These are phyloP conservation scores for Penicillium sp. DNA, from an alignment of 2,329 filamentous ascomycete species.

Conservation along the genomic window DNA sequence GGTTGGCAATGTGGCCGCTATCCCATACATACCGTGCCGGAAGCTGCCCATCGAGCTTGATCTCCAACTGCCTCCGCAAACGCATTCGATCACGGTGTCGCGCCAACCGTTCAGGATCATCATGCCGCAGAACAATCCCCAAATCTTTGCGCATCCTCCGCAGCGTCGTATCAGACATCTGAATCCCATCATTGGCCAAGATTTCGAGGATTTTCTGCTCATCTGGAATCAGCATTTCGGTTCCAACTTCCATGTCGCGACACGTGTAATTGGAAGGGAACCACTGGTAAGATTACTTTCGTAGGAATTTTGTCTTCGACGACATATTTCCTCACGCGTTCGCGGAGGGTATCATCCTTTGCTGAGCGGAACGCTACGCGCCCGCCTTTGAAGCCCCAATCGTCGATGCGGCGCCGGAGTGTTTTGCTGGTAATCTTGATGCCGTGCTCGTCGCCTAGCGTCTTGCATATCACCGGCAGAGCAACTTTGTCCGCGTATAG, in stretches of 20 bases:
- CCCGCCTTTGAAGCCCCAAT: neutral
- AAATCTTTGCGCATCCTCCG: neutral
- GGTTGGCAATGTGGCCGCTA: neutral
- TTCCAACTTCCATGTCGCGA: neutral
- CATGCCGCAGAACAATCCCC: neutral
- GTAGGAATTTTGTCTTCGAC: neutral
- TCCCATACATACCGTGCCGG: neutral
- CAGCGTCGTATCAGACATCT: neutral
- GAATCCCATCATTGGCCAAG: neutral
- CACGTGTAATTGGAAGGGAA: neutral
- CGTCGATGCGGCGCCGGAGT: neutral
- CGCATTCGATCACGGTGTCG: neutral
- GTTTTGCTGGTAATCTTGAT: neutral
- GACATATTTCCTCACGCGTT: neutral
- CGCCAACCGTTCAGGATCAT: neutral
- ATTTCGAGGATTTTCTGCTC: neutral
- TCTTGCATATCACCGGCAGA: neutral
- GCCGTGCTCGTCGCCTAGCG: neutral
- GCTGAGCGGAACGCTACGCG: neutral
- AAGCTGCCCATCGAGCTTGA: neutral
- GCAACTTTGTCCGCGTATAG: neutral
- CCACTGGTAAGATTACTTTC: neutral
- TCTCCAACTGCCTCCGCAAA: neutral
- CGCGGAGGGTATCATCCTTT: neutral
- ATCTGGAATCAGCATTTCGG: neutral